Base-by-base conservation (phyloP, 2,329 filamentous ascomycete genomes). In the Akanthomyces uredinophilus region DNA sequence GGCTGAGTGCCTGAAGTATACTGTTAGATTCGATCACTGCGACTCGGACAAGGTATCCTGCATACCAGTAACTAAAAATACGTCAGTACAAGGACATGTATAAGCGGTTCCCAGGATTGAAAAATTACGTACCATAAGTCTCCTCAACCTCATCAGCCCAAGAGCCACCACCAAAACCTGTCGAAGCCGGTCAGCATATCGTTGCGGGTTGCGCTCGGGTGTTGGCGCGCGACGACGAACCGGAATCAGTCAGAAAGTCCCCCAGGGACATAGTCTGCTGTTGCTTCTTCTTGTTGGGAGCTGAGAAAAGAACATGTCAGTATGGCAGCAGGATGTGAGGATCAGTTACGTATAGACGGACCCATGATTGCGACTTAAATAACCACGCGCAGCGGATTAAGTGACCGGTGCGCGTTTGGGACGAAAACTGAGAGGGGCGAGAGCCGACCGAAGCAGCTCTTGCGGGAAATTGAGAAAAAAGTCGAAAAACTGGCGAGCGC, bases 91-190 rank as follows among this genome's bases (percentile, higher is more conserved):
- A 18, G 29, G 44, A 27, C 4, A 37, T 7, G n/a, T n/a, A 5
- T 14, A 20, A 7, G 32, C 1, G 20, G 18, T 52, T 57, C 35
- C 29, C 3, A 6, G 52, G 3, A 20, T 2, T 22, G 13, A 39
- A 11, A 18, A 5, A 11, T 50, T 22, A 24, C 59, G 55, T 83
- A 94, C 90, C 81, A 76, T 87, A 85, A 68, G 90, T 84, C 72
- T 96, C 92, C 78, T 99, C 95, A 81, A 99, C 96, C 76, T 99
- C 95, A 80, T 99, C 96, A 71, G 95, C 95, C 95, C 95, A 99
- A 70, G 95, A 98, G 74, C 94, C 72, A 71, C 74, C 92, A 69
- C 80, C 83, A 67, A 79, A 81, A 67, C 78, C 79, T 81, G 60
- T 51, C 58, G 39, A 41, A 57, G 44, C 49, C 54, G 32, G 69